Evolutionary conservation across 768 basidiomycete species (phyloP).

Genomic region (Macrolepiota fuliginosa): DNA sequence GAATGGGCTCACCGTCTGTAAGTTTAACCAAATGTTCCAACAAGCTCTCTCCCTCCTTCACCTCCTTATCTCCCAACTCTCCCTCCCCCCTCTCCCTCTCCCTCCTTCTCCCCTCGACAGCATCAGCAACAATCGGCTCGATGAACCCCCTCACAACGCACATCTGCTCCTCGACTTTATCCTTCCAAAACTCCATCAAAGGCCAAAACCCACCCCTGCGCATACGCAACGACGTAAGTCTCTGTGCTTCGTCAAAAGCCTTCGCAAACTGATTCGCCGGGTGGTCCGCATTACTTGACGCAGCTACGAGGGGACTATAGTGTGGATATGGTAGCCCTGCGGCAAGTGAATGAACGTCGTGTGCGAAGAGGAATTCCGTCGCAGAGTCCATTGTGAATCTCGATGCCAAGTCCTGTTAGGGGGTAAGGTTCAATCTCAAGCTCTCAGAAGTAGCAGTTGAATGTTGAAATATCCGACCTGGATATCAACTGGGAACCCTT

Average conservation of each 20-base stretch:
- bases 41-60: slow-evolving; percentile 42
- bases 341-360: slow-evolving; percentile 43
- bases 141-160: slow-evolving; percentile 47
- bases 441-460: neutral
- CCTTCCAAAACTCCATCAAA: slow-evolving; percentile 48
- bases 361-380: slow-evolving; percentile 55
- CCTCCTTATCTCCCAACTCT: slow-evolving; percentile 24
- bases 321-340: slow-evolving; percentile 48
- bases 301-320: slow-evolving; percentile 21
- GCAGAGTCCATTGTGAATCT: slow-evolving; percentile 62
- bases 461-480: slow-evolving; percentile 32
- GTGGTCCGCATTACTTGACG: slow-evolving; percentile 22
- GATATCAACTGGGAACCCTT: slow-evolving; percentile 56
- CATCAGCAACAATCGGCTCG: slow-evolving; percentile 49
- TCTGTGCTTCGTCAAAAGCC: slow-evolving; percentile 52
- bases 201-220: slow-evolving; percentile 48
- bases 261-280: slow-evolving; percentile 39
- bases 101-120: slow-evolving; percentile 38
- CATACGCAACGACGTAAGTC: slow-evolving; percentile 33
- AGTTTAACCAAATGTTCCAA: slow-evolving; percentile 53
- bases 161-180: slow-evolving; percentile 44
- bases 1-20: slow-evolving; percentile 41
- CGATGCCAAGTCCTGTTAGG: slow-evolving; percentile 44
- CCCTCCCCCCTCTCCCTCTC: slow-evolving; percentile 16
- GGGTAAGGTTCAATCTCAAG: neutral